phyloP scores from a whole-genome alignment of 176 grass and related monocot species.

The Bonia amplexicaulis region DNA sequence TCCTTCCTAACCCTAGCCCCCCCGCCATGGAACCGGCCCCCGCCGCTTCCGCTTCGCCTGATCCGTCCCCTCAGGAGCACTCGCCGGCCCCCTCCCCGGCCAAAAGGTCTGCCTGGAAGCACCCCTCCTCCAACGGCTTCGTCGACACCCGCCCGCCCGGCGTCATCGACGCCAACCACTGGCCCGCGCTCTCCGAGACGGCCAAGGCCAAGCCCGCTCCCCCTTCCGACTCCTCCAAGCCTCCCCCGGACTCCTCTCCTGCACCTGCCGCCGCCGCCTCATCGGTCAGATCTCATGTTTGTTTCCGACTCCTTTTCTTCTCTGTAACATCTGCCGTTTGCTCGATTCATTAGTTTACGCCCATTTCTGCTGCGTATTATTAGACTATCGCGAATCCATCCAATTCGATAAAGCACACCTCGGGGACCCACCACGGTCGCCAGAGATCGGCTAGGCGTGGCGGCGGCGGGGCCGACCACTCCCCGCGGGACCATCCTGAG shows the following conservation, averaged over 20 bases:
- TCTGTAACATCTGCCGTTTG: not conserved
- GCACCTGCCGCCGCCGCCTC: not conserved
- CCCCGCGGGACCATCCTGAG: slow-evolving; percentile 34
- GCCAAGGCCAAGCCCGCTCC: slow-evolving; percentile 37
- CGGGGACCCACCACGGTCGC: slow-evolving; percentile 20
- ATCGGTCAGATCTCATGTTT: slow-evolving; percentile 42
- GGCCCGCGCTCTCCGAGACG: slow-evolving; percentile 66
- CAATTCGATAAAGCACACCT: slow-evolving; percentile 29
- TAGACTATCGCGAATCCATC: slow-evolving; percentile 17
- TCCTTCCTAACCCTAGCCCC: not conserved
- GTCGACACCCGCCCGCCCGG: slow-evolving; percentile 17
- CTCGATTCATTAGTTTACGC: not conserved
- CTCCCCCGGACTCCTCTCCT: not conserved
- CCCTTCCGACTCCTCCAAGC: slow-evolving; percentile 23
- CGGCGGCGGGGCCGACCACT: slow-evolving; percentile 34
- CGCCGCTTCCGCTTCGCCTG: not conserved
- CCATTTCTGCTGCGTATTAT: not conserved
- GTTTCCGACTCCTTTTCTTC: not conserved
- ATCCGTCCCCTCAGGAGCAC: slow-evolving; percentile 29
- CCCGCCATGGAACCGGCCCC: not conserved
- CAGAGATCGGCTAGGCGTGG: slow-evolving; percentile 35
- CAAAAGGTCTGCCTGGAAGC: slow-evolving; percentile 62
- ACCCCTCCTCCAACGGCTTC: slow-evolving; percentile 44
- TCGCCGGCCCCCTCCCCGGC: slow-evolving; percentile 4
- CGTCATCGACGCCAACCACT: slow-evolving; percentile 50